These are phyloP conservation scores for Bruguiera gymnorhiza DNA, from an alignment of 345 rosid species.

Conservation along the genomic window DNA sequence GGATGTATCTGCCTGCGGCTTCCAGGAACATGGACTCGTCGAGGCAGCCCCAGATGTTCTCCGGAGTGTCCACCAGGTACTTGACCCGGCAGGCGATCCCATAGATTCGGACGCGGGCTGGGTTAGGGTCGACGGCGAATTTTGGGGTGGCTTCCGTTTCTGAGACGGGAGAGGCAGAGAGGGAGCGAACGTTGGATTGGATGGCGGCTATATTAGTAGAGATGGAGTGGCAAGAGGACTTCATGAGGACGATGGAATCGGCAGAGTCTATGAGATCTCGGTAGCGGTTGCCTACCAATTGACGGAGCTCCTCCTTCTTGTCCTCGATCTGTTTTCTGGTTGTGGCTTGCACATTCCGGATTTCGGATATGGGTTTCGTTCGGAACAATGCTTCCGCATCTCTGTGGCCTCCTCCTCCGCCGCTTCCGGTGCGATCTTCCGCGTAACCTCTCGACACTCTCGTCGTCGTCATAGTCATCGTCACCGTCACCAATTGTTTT, in stretches of 20 bases:
- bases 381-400: constrained; percentile 90
- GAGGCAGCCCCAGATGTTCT: constrained; percentile 92
- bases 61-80: constrained; percentile 88
- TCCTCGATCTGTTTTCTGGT: constrained; percentile 78
- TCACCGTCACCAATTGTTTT: no score
- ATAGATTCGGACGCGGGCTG: constrained; percentile 44
- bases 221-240: constrained; percentile 71
- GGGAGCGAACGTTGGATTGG: constrained; percentile 55
- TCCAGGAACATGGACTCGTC: constrained; percentile 89
- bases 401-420: constrained; percentile 50
- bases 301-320: constrained; percentile 95
- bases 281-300: constrained; percentile 82
- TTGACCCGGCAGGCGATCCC: constrained; percentile 87
- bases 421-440: constrained; percentile 38
- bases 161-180: constrained; percentile 49
- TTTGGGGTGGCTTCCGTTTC: constrained; percentile 39
- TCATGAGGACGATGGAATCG: constrained; percentile 84
- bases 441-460: constrained; percentile 38
- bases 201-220: constrained; percentile 62
- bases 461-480: constrained; percentile 21
- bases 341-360: constrained; percentile 66
- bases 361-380: constrained; percentile 66
- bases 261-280: constrained; percentile 96
- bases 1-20: constrained; percentile 74
- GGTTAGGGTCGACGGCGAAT: constrained; percentile 27